Evolutionary conservation across 2,329 filamentous ascomycete species (phyloP), one percentile per base, ranked within the genome.

Genomic region (Shiraia sp.): DNA sequence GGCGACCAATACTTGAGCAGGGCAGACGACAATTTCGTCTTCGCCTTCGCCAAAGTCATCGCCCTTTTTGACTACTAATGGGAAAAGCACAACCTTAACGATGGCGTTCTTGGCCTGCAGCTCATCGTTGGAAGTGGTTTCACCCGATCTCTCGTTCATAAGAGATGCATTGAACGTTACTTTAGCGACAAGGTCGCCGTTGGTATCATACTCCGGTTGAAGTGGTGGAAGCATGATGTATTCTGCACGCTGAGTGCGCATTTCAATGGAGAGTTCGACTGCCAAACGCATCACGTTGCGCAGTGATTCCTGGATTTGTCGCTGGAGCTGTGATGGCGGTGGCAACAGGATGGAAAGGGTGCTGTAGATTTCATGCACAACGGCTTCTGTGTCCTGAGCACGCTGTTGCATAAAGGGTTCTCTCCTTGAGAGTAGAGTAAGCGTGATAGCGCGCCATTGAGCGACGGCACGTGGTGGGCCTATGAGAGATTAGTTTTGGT

Each of bases 211-310:
- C 69, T 96, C 90, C 15, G 93, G 93, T 69, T 93, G 89, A 41
- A 96, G 78, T 4, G 93, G 93, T 19, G 93, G 92, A 13, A 97
- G 83, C 92, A 99, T 99, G 76, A 96, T 93, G 75, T 96, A 99
- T 74, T 97, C 93, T 26, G 93, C 90, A 45, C 90, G 85, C 69
- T 99, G 93, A 12, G 87, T 95, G 66, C 93, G 90, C 93, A 99
- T 99, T 74, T 96, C 91, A 53, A 99, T 85, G 1, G 90, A 90
- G 9, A 99, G 81, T 44, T 88, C 87, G 35, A 96, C 93, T 1
- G 95, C 93, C 48, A 92, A 83, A 53, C 83, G 83, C 72, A 99
- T 84, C 36, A 99, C 90, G 57, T 88, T 90, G 59, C 87, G 86
- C 39, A 99, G 79, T 51, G 92, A 91, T 24, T 88, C 82, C 57